Evolutionary conservation across 306 rosid species (phyloP).

Genomic region (Albizia julibrissin): DNA sequence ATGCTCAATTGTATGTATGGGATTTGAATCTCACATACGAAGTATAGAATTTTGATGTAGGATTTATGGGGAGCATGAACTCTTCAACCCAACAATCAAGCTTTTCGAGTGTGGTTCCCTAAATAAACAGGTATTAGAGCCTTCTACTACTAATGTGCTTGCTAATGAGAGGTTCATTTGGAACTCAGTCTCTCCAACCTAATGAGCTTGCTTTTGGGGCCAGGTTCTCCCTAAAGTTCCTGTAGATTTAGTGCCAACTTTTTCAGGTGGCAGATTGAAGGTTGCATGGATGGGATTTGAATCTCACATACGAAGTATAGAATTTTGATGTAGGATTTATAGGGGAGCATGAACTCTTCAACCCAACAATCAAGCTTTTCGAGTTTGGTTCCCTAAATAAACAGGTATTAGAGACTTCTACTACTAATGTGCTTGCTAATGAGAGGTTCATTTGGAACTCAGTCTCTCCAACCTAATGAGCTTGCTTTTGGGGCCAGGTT

Average conservation of each 20-base stretch:
- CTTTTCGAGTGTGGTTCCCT: neutral
- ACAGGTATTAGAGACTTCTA: neutral
- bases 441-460: neutral
- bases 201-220: neutral
- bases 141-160: neutral
- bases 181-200: neutral
- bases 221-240: neutral
- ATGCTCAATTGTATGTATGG: neutral
- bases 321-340: neutral
- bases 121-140: neutral
- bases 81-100: neutral
- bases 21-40: neutral
- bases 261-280: neutral
- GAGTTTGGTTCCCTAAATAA: neutral
- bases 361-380: neutral
- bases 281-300: neutral
- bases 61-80: neutral
- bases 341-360: neutral
- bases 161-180: neutral
- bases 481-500: neutral
- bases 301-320: neutral
- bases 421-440: neutral
- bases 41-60: neutral
- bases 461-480: neutral
- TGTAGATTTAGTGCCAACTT: conserved; percentile 6